phyloP scores from a whole-genome alignment of 495 filamentous ascomycete genomes.

The Usnea hakonensis region DNA sequence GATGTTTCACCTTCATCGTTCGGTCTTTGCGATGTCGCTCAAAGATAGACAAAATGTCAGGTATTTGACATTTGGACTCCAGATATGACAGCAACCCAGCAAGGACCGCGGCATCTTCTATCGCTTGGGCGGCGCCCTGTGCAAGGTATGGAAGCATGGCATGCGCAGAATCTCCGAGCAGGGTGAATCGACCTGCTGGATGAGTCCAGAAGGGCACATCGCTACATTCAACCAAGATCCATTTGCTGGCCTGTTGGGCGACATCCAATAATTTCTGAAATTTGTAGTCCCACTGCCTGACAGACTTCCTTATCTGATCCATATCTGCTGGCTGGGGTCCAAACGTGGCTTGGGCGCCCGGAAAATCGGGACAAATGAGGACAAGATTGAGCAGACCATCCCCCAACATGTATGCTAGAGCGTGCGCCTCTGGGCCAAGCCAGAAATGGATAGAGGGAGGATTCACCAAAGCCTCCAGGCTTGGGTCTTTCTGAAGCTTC shows the following conservation, averaged over 20 bases:
- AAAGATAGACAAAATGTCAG: conserved; percentile 37
- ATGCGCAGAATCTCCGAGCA: conserved; percentile 62
- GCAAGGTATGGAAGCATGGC: conserved; percentile 54
- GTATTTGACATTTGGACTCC: conserved; percentile 32
- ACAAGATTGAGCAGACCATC: conserved; percentile 52
- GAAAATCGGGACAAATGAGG: conserved; percentile 56
- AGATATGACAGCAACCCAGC: conserved; percentile 38
- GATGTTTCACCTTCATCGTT: conserved; percentile 41
- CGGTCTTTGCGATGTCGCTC: conserved; percentile 41
- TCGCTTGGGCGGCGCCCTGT: conserved; percentile 44
- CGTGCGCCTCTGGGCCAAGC: conserved; percentile 44
- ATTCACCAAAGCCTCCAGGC: conserved; percentile 28
- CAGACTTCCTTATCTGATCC: conserved; percentile 55
- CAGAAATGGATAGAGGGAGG: conserved; percentile 25
- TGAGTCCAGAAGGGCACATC: conserved; percentile 41
- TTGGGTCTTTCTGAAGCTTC: conserved; percentile 39
- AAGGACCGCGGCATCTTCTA: conserved; percentile 47
- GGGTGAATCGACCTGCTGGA: conserved; percentile 41
- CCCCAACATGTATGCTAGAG: conserved; percentile 47
- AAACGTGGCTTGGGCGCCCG: conserved; percentile 42
- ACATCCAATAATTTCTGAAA: conserved; percentile 43
- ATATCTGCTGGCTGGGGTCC: conserved; percentile 47
- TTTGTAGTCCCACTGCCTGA: conserved; percentile 44
- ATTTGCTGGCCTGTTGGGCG: conserved; percentile 45
- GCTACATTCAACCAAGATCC: conserved; percentile 28